Percentiles rank a stretch among this genome's conserved stretches.
Evolutionary conservation across 768 basidiomycete species (phyloP).

Genomic region (Mycena rosella): DNA sequence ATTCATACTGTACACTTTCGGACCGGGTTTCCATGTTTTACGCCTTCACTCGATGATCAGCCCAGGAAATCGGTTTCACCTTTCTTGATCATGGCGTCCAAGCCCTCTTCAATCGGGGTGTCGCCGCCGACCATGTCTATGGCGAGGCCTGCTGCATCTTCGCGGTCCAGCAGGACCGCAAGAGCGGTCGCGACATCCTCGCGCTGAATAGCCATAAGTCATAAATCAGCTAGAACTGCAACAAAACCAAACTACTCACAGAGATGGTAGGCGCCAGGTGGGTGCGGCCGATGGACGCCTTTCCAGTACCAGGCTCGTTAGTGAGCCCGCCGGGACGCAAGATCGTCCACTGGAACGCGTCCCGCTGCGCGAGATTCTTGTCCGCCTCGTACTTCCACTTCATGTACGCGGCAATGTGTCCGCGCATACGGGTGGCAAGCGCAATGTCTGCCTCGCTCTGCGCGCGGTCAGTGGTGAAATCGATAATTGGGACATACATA

Average conservation of each 20-base stretch:
- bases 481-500: neutral
- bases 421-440: conserved; percentile 56
- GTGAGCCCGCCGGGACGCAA: conserved; percentile 74
- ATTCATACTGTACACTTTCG: neutral
- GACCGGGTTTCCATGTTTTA: neutral
- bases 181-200: conserved; percentile 70
- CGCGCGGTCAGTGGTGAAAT: neutral
- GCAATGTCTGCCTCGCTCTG: conserved; percentile 63
- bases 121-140: conserved; percentile 73
- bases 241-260: conserved; percentile 48
- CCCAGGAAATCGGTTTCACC: conserved; percentile 57
- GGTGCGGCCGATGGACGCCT: conserved; percentile 65
- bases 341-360: conserved; percentile 74
- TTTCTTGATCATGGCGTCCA: conserved; percentile 64
- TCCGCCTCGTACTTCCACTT: conserved; percentile 66
- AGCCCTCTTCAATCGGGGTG: conserved; percentile 56
- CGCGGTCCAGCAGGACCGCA: conserved; percentile 60
- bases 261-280: conserved; percentile 61
- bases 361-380: conserved; percentile 61
- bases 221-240: neutral
- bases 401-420: conserved; percentile 59
- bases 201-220: conserved; percentile 48
- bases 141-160: conserved; percentile 67
- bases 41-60: neutral
- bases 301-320: conserved; percentile 64